Evolutionary conservation across 2,329 filamentous ascomycete genomes (phyloP).

Genomic region (Alternaria longipes): DNA sequence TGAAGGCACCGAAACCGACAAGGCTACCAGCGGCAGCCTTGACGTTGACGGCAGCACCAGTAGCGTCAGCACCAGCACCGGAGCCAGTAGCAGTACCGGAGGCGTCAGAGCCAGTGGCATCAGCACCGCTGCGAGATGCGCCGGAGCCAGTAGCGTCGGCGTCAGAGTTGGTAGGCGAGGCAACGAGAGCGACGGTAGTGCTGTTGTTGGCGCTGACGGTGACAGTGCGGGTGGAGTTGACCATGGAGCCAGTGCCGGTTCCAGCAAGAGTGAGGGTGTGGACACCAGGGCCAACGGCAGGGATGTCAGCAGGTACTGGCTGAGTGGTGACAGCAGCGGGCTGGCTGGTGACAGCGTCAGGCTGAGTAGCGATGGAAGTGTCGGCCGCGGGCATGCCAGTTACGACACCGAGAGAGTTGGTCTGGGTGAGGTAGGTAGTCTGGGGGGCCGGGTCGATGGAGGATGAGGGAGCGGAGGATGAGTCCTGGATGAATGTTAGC

Average conservation of each 20-base stretch:
- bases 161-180: conserved; percentile 20
- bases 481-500: conserved; percentile 17
- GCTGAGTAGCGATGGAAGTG: conserved; percentile 37
- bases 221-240: conserved; percentile 42
- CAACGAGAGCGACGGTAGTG: conserved; percentile 39
- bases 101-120: conserved; percentile 26
- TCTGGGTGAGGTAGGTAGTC: conserved; percentile 41
- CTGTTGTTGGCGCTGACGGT: conserved; percentile 49
- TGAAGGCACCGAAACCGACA: conserved; percentile 47
- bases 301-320: conserved; percentile 45
- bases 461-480: conserved; percentile 12
- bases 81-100: conserved; percentile 26
- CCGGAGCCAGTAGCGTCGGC: conserved; percentile 19
- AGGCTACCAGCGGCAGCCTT: conserved; percentile 35
- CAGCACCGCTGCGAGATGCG: conserved; percentile 20
- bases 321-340: conserved; percentile 33
- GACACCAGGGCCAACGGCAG: conserved; percentile 48
- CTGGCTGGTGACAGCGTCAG: conserved; percentile 33
- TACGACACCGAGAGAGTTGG: conserved; percentile 48
- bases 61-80: conserved; percentile 13
- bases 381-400: conserved; percentile 39
- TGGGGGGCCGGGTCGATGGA: conserved; percentile 40
- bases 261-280: conserved; percentile 44
- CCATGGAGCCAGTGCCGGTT: conserved; percentile 31
- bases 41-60: conserved; percentile 43